Conservation (phyloP, 768 basidiomycete genomes). For the Boletales sp. region DNA sequence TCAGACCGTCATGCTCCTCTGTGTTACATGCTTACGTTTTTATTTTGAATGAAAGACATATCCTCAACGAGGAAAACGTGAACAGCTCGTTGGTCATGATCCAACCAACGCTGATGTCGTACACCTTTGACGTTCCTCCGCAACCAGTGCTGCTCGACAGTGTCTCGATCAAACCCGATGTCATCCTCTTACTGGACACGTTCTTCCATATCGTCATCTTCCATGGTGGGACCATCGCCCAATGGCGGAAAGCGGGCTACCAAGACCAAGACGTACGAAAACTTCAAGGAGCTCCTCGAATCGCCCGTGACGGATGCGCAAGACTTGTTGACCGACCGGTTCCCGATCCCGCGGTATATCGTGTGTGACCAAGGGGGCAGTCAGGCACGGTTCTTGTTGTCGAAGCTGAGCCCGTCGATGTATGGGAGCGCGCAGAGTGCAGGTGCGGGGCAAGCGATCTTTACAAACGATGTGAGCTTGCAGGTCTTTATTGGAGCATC, state of each 20-base stretch:
- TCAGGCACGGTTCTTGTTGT: slow-evolving; percentile 96
- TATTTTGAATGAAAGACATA: slow-evolving; percentile 61
- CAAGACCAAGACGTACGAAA: slow-evolving; percentile 98
- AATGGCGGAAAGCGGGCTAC: slow-evolving; percentile 98
- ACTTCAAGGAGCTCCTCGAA: slow-evolving; percentile 92
- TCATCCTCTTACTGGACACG: slow-evolving; percentile 93
- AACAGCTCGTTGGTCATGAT: slow-evolving; percentile 99
- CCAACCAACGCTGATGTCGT: slow-evolving; percentile 98
- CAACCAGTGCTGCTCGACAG: slow-evolving; percentile 96
- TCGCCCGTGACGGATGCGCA: slow-evolving; percentile 87
- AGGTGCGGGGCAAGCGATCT: slow-evolving; percentile 84
- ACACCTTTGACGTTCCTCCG: slow-evolving; percentile 86
- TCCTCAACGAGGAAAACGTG: slow-evolving; percentile 95
- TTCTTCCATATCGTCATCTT: slow-evolving; percentile 99
- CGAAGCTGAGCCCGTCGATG: slow-evolving; percentile 95
- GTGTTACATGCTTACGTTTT: slow-evolving; percentile 1
- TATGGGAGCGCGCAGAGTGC: slow-evolving; percentile 74
- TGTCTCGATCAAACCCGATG: slow-evolving; percentile 95
- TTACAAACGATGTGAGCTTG: slow-evolving; percentile 97
- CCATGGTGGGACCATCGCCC: slow-evolving; percentile 95
- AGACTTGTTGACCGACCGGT: slow-evolving; percentile 93
- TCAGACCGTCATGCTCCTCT: slow-evolving; percentile 28
- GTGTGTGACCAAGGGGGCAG: slow-evolving; percentile 97
- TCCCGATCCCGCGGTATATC: slow-evolving; percentile 97
- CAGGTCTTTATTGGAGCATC: slow-evolving; percentile 97